phyloP scores from a whole-genome alignment of 192 early-diverging fungal genomes.

The Coemansia sp. region DNA sequence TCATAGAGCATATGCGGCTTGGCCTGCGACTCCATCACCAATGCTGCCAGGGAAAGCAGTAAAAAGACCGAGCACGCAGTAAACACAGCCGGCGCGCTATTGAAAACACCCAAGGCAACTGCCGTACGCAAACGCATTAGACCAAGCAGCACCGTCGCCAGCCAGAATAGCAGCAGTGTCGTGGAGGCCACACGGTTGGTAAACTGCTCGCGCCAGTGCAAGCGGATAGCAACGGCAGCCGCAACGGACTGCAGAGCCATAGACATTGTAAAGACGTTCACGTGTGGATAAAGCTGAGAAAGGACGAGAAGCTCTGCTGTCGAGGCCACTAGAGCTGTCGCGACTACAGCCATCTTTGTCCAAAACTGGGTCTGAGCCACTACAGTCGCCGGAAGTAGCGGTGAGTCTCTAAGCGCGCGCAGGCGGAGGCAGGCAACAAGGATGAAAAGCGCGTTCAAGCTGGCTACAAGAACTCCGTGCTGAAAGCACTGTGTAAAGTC shows the following conservation, averaged over 20 bases:
- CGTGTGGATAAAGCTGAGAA: not conserved
- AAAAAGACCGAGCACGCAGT: conserved; percentile 18
- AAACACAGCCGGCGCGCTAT: conserved; percentile 5
- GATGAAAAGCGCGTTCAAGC: conserved; percentile 28
- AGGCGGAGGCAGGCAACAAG: conserved; percentile 18
- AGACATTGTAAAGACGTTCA: conserved; percentile 19
- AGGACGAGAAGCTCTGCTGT: conserved; percentile 17
- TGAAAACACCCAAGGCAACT: conserved; percentile 12
- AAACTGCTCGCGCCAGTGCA: conserved; percentile 43
- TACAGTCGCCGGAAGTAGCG: conserved; percentile 5
- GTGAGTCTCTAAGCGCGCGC: not conserved
- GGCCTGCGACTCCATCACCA: conserved; percentile 38
- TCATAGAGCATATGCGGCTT: conserved; percentile 33
- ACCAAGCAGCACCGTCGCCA: conserved; percentile 25
- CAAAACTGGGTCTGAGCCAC: conserved; percentile 27
- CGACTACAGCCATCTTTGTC: conserved; percentile 24
- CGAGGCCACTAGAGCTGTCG: conserved; percentile 25
- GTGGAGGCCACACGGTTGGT: conserved; percentile 35
- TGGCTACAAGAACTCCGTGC: conserved; percentile 26
- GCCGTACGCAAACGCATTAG: conserved; percentile 43
- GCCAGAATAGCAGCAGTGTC: conserved; percentile 49
- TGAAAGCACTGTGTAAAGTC: conserved; percentile 51
- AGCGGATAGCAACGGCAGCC: conserved; percentile 20
- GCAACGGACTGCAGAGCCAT: conserved; percentile 36
- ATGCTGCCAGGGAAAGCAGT: conserved; percentile 28